Percentiles rank a stretch among this genome's conserved stretches.
Evolutionary conservation across 768 basidiomycete genomes (phyloP).

Genomic region (Podaxis sp.): DNA sequence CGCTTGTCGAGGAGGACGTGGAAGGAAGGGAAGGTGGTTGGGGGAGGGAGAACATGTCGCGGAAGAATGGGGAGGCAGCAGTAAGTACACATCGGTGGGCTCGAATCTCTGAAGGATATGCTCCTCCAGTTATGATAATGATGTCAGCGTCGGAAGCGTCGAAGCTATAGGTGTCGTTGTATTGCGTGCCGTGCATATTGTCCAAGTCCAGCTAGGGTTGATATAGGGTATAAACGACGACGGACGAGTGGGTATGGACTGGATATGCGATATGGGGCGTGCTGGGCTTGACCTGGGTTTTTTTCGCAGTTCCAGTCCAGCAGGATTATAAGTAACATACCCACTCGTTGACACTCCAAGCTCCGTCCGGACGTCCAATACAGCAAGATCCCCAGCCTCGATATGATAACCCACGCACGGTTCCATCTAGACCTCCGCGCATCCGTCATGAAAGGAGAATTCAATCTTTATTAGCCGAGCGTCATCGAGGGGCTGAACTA

Average conservation of each 20-base stretch:
- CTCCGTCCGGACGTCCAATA: slow-evolving; percentile 7
- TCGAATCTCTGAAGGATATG: slow-evolving; percentile 47
- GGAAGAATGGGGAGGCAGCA: slow-evolving; percentile 67
- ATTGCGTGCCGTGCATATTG: background rate
- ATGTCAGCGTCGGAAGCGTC: slow-evolving; percentile 49
- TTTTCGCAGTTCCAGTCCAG: background rate
- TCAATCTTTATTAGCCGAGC: background rate
- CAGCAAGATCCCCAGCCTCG: background rate
- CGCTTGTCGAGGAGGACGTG: slow-evolving; percentile 34
- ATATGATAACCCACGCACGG: slow-evolving; percentile 1
- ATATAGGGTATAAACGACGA: background rate
- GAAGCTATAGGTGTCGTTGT: slow-evolving; percentile 11
- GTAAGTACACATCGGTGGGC: slow-evolving; percentile 64
- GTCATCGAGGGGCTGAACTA: background rate
- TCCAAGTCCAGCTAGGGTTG: background rate
- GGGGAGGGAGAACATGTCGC: slow-evolving; percentile 68
- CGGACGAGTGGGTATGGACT: background rate
- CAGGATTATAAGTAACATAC: slow-evolving; percentile 7
- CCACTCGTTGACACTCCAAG: slow-evolving; percentile 3
- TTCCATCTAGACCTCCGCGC: slow-evolving; percentile 1
- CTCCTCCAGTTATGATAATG: slow-evolving; percentile 43
- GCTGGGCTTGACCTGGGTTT: background rate
- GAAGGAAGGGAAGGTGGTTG: slow-evolving; percentile 35
- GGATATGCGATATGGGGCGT: background rate
- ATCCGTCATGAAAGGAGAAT: slow-evolving; percentile 3